Percentiles rank a stretch among this genome's conserved stretches.
Conservation (phyloP, 2,329 filamentous ascomycete genomes). For the Coniochaeta sp. region DNA sequence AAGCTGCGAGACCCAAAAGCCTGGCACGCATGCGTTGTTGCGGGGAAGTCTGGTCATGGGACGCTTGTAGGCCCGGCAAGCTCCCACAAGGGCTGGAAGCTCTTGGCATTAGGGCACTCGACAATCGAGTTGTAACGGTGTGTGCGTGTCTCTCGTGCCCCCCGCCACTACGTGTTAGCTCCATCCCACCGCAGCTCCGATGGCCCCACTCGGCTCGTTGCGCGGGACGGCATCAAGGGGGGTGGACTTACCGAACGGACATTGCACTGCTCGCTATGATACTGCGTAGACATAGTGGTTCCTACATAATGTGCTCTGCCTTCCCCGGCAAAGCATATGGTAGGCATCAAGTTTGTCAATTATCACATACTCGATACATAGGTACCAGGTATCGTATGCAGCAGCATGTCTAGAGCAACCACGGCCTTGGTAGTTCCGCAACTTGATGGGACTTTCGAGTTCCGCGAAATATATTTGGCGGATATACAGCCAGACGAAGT, state of each 20-base stretch:
- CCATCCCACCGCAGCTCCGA: not conserved
- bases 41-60: no score
- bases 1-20: no score
- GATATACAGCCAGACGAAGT: constrained; percentile 19
- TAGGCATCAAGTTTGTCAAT: not conserved
- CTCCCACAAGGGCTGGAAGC: no score
- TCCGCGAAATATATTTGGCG: constrained; percentile 11
- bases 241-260: not conserved
- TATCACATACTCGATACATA: not conserved
- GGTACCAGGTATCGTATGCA: no score
- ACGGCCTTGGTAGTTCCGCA: constrained; percentile 15
- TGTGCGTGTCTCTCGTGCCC: no score
- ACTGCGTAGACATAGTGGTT: not conserved
- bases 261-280: not conserved
- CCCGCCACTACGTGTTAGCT: not conserved
- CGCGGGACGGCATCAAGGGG: no score
- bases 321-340: not conserved
- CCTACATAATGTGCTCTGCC: not conserved
- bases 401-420: constrained; percentile 11
- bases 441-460: constrained; percentile 13
- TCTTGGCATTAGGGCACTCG: no score
- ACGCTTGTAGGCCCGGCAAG: no score
- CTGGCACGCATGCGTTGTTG: no score
- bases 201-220: not conserved
- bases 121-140: no score